Evolutionary conservation across 2,329 filamentous ascomycete genomes (phyloP), one percentile per base, ranked within the genome.

Genomic region (Pseudocercospora fijiensis): DNA sequence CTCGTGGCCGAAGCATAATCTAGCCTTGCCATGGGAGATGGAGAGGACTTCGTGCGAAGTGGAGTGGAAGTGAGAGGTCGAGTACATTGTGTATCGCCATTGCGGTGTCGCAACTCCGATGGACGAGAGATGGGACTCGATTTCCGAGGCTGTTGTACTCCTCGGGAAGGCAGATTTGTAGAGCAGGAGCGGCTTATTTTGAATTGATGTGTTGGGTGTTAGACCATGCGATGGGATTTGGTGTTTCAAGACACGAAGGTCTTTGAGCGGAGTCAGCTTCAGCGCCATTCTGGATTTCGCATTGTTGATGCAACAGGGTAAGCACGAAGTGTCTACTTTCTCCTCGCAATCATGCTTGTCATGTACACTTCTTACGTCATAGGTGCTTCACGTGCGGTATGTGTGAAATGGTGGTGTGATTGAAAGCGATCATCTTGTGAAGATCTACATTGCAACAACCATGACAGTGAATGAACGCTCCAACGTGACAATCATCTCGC

Each of bases 21-120:
- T 80, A 0, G 89, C 88, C 24, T 77, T 80, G 0, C 88, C 87
- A 2, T 76, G 76, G 47, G 82, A 81, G 55, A 90, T 81, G 68
- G 81, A 84, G 2, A 91, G 81, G 2, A 90, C 83, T 76, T 90
- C 87, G 72, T 90, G 88, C 0, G 85, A 83, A 0, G 83, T 90
- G 69, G 81, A 85, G 76, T 91, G 88, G 74, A 88, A 91, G 76
- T 90, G 88, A 0, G 83, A 85, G 5, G 82, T 83, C 37, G 74
- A 75, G 74, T 88, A 90, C 87, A 90, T 90, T 16, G 85, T 86
- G 75, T 87, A 90, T 26, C 85, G 81, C 88, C 88, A 90, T 71
- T 88, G 85, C 0, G 88, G 87, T 1, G 71, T 72, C 2, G 89
- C 87, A 33, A 85, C 84, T 7, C 81, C 83, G 16, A 85, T 73